phyloP scores from a whole-genome alignment of 1,284 basidiomycete species.

The Pseudozyma flocculosa region DNA sequence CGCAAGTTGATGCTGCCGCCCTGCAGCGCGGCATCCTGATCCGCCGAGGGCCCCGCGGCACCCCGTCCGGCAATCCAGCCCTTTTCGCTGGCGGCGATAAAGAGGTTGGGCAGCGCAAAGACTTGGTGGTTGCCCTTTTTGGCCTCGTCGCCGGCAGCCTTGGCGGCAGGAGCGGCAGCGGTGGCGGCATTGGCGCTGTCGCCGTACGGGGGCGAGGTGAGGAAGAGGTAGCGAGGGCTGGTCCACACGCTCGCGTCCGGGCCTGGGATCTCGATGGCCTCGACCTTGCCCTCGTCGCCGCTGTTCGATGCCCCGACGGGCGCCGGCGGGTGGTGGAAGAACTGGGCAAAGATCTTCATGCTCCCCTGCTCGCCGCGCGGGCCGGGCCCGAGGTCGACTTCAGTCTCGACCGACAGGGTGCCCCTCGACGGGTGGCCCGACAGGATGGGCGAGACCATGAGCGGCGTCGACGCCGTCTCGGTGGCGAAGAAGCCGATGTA shows the following conservation, averaged over 20 bases:
- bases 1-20: no score
- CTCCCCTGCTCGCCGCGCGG: slow-evolving; percentile 63
- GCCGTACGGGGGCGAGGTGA: slow-evolving; percentile 15
- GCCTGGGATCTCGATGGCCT: slow-evolving; percentile 37
- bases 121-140: slow-evolving; percentile 21
- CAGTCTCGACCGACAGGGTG: slow-evolving; percentile 69
- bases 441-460: slow-evolving; percentile 61
- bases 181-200: slow-evolving; percentile 1
- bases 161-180: not conserved
- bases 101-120: slow-evolving; percentile 41
- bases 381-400: slow-evolving; percentile 66
- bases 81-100: slow-evolving; percentile 35
- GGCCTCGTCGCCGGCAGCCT: not conserved
- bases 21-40: no score
- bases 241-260: slow-evolving; percentile 35
- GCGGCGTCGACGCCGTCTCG: slow-evolving; percentile 20
- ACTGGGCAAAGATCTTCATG: slow-evolving; percentile 32
- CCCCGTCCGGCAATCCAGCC: slow-evolving; percentile 41
- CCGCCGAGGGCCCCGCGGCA: no score
- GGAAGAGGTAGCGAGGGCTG: slow-evolving; percentile 39
- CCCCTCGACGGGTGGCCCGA: slow-evolving; percentile 79
- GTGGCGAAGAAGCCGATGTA: slow-evolving; percentile 62
- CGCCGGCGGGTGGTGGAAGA: slow-evolving; percentile 31
- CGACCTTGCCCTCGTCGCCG: slow-evolving; percentile 10
- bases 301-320: no score